phyloP scores from a whole-genome alignment of 148 eudicot species.

The Dianthus caryophyllus region DNA sequence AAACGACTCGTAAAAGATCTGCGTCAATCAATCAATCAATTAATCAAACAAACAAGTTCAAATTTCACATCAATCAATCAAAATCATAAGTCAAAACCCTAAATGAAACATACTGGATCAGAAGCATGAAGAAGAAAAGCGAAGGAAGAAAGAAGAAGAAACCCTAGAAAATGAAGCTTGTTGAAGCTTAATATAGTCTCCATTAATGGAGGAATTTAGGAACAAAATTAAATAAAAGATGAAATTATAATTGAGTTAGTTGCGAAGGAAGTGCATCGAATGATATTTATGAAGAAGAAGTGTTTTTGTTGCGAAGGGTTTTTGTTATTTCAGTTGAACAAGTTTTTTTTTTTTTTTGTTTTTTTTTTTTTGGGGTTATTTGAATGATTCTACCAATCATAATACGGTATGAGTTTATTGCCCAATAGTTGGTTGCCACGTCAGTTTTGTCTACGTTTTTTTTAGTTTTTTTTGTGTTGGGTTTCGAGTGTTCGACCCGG shows the following conservation, averaged over 20 bases:
- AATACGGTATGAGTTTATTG: background rate
- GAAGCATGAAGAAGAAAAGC: conserved; percentile 46
- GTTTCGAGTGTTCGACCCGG: conserved; percentile 24
- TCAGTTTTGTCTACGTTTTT: conserved; percentile 57
- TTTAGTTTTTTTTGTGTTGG: conserved; percentile 80
- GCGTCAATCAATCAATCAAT: conserved; percentile 3
- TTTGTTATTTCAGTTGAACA: too few species aligned
- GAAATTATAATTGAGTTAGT: background rate
- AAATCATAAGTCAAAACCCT: background rate
- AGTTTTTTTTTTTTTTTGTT: too few species aligned
- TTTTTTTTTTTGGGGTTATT: too few species aligned
- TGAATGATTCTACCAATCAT: too few species aligned
- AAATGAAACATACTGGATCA: conserved; percentile 45
- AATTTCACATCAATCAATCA: too few species aligned
- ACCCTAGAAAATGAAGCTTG: conserved; percentile 24
- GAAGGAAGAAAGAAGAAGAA: conserved; percentile 38
- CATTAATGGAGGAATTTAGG: conserved; percentile 28
- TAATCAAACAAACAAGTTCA: background rate
- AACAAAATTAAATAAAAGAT: background rate
- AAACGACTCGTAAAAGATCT: conserved; percentile 77
- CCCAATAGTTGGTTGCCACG: conserved; percentile 67
- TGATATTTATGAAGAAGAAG: background rate
- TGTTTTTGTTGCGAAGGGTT: too few species aligned
- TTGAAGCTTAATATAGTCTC: conserved; percentile 32
- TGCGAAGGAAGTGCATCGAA: conserved; percentile 3